These are phyloP conservation scores for Cairneyella variabilis DNA, from an alignment of 495 filamentous ascomycete species.

Conservation along the genomic window DNA sequence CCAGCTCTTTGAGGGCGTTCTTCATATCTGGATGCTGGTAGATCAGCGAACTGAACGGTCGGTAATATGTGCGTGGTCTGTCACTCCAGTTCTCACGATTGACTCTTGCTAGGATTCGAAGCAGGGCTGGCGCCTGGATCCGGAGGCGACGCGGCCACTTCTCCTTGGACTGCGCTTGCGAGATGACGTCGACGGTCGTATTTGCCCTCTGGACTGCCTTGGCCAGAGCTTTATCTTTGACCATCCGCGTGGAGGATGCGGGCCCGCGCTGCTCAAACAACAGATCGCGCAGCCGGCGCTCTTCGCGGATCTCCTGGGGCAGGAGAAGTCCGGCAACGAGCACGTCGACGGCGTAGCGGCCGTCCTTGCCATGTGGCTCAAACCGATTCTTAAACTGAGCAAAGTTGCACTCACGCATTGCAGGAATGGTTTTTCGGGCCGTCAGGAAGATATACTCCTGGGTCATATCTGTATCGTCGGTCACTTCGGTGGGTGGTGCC, in stretches of 20 bases:
- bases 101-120: conserved; percentile 9
- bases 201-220: too few relatives aligned
- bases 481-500: not conserved
- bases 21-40: conserved; percentile 37
- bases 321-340: too few relatives aligned
- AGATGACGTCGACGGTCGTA: too few relatives aligned
- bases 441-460: not conserved
- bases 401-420: too few relatives aligned
- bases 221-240: not conserved
- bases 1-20: conserved; percentile 30
- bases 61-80: conserved; percentile 31
- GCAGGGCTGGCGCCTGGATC: conserved; percentile 34
- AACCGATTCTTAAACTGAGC: too few relatives aligned
- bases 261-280: too few relatives aligned
- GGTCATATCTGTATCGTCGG: not conserved
- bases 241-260: not conserved
- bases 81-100: conserved; percentile 25
- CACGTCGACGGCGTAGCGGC: too few relatives aligned
- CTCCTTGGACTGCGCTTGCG: conserved; percentile 22
- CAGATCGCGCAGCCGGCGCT: too few relatives aligned
- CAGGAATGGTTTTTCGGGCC: not conserved
- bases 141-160: conserved; percentile 34
- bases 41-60: conserved; percentile 36
- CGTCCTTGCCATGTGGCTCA: too few relatives aligned
- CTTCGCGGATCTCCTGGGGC: too few relatives aligned